Evolutionary conservation across 805 yeast genomes (phyloP).

Genomic region (Naumovozyma dairenensis): DNA sequence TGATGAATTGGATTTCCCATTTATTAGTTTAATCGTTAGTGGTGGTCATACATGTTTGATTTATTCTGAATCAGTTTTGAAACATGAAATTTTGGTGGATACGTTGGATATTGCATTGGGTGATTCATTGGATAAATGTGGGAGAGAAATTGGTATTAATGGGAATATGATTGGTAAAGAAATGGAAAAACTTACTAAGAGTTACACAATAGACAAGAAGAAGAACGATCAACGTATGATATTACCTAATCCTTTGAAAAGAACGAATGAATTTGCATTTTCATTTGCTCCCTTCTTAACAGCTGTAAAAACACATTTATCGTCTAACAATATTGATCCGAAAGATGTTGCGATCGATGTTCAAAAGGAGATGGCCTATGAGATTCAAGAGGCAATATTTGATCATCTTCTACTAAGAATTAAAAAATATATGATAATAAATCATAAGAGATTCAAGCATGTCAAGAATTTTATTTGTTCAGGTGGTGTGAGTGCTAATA

Average conservation of each 20-base stretch:
- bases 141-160: slow-evolving; percentile 65
- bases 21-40: slow-evolving; percentile 66
- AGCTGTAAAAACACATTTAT: slow-evolving; percentile 34
- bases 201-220: not conserved
- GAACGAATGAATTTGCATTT: slow-evolving; percentile 42
- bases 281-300: slow-evolving; percentile 75
- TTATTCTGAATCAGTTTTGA: slow-evolving; percentile 43
- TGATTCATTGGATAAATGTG: slow-evolving; percentile 88
- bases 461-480: slow-evolving; percentile 63
- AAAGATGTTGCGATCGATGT: slow-evolving; percentile 12
- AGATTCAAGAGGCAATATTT: slow-evolving; percentile 57
- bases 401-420: slow-evolving; percentile 63
- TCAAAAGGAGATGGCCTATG: slow-evolving; percentile 42
- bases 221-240: slow-evolving; percentile 7
- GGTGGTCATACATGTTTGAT: slow-evolving; percentile 96
- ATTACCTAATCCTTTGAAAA: slow-evolving; percentile 46
- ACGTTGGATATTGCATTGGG: slow-evolving; percentile 88
- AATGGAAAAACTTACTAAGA: slow-evolving; percentile 46
- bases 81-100: slow-evolving; percentile 66
- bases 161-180: slow-evolving; percentile 86
- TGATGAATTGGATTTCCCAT: slow-evolving; percentile 43
- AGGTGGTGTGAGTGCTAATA: slow-evolving; percentile 90
- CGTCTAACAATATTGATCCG: slow-evolving; percentile 8
- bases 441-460: slow-evolving; percentile 31
- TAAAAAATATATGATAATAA: slow-evolving; percentile 34